Base-by-base conservation (phyloP, 805 yeast genomes). In the Yamadazyma phyllophila region DNA sequence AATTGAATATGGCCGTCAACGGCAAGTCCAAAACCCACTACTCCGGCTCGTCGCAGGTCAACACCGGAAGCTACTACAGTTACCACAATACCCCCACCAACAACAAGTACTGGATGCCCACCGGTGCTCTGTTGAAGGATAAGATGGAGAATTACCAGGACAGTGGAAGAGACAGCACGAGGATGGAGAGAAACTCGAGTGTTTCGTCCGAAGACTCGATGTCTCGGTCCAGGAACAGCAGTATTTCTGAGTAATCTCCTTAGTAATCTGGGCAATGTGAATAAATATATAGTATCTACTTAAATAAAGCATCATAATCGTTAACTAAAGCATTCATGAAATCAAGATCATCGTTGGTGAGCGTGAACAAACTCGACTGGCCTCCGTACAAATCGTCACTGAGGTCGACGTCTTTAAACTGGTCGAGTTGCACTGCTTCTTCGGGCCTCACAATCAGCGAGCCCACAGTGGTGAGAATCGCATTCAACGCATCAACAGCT, bases 81-180 rank as follows among this genome's bases (percentile, higher is more conserved):
- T 69, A 69, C 47, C 71, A 65, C 36, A 47, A 59, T 35, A 65
- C 57, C 36, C 57, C 61, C 16, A 67, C 69, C 30, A 70, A 70
- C 48, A 70, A 69, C 50, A 62, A 65, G 24, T 69, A 64, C 30
- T 70, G 75, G 75, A 49, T 69, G 53, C 67, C 72, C 39, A 47
- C 48, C 17, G 27, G 40, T 4, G 15, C 16, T 10, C 33, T n/a
- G 26, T 13, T 42, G 13, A 26, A 42, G 29, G 39, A 35, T 5
- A 41, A 15, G 2, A 33, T 34, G 39, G 39, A 15, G 7, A 3
- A 30, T 2, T 15, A 29, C 31, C 34, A 41, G 34, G 32, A 40
- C n/a, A 26, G 26, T 20, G 37, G 37, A 3, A 26, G n/a, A 14
- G n/a, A 33, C 30, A 9, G 40, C 45, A 10, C n/a, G n/a, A 26